phyloP scores from a whole-genome alignment of 2,329 filamentous ascomycete genomes.

The Nigrospora osmanthi region DNA sequence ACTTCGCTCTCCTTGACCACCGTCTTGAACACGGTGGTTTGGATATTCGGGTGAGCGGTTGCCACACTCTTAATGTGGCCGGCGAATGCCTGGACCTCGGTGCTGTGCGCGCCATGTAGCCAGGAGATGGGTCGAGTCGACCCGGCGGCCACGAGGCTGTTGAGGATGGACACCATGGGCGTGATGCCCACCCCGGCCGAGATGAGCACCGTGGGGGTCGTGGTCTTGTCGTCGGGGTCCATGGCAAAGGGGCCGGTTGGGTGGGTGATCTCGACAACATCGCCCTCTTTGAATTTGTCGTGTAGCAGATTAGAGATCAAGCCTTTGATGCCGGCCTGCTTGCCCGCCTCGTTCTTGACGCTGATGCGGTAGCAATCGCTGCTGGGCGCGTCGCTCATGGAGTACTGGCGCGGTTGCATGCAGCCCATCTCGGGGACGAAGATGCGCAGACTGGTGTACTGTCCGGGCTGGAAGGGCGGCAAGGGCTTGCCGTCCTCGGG shows the following conservation, averaged over 20 bases:
- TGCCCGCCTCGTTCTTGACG: constrained; percentile 56
- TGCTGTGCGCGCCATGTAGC: constrained; percentile 51
- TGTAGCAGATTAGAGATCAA: constrained; percentile 47
- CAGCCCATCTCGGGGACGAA: constrained; percentile 54
- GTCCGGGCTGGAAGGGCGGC: constrained; percentile 58
- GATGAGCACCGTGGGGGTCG: constrained; percentile 54
- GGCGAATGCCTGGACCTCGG: constrained; percentile 46
- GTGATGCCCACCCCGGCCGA: constrained; percentile 64
- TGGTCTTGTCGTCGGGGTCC: constrained; percentile 31
- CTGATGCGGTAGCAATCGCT: constrained; percentile 61
- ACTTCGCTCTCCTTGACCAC: constrained; percentile 32
- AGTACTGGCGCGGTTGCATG: constrained; percentile 68
- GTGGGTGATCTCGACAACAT: constrained; percentile 45
- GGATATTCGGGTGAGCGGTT: constrained; percentile 36
- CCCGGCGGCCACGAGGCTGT: constrained; percentile 25
- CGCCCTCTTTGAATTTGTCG: constrained; percentile 36
- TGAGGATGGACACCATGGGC: constrained; percentile 58
- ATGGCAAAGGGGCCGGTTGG: constrained; percentile 57
- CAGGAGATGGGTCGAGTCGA: constrained; percentile 46
- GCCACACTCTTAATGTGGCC: constrained; percentile 36
- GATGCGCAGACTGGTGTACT: constrained; percentile 63
- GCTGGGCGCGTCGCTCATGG: constrained; percentile 51
- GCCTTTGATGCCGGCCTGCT: constrained; percentile 29
- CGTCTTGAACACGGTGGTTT: constrained; percentile 50
- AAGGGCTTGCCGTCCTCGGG: constrained; percentile 51